These are phyloP conservation scores for Rhododendron kiyosumense DNA, from an alignment of 148 eudicot species.

Conservation along the genomic window DNA sequence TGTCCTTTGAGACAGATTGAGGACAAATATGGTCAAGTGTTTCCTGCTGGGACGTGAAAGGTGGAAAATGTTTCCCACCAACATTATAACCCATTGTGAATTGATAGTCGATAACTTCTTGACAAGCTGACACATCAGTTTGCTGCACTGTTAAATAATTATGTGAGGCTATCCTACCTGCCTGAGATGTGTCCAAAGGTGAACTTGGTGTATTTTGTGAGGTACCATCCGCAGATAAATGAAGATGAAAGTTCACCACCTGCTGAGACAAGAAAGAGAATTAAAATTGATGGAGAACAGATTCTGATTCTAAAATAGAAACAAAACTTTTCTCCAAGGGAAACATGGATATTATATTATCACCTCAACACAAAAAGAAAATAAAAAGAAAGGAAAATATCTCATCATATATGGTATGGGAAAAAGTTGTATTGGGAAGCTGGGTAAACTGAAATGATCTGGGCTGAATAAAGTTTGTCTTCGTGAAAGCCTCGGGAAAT, in stretches of 20 bases:
- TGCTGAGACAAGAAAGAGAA: slow-evolving; percentile 20
- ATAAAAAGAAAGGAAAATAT: neutral
- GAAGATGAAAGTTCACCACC: slow-evolving; percentile 53
- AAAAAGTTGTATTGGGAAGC: neutral
- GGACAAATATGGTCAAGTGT: slow-evolving; percentile 6
- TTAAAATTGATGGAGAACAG: neutral
- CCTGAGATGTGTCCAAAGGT: slow-evolving; percentile 25
- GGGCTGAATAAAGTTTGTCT: neutral
- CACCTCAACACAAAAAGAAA: neutral
- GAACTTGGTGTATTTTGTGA: slow-evolving; percentile 28
- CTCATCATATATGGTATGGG: neutral
- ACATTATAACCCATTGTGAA: slow-evolving; percentile 19
- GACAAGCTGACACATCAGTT: slow-evolving; percentile 15
- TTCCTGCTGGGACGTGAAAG: slow-evolving; percentile 21
- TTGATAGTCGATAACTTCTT: slow-evolving; percentile 8
- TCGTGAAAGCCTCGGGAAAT: neutral
- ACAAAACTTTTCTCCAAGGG: neutral
- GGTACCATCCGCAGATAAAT: slow-evolving; percentile 42
- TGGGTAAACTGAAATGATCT: neutral
- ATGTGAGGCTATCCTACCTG: slow-evolving; percentile 17
- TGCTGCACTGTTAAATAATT: slow-evolving; percentile 14
- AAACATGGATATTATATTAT: neutral
- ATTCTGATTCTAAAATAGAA: neutral
- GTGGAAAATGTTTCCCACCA: slow-evolving; percentile 14
- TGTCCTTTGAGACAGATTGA: slow-evolving; percentile 12